Percentiles rank a stretch among this genome's conserved stretches.
These are phyloP conservation scores for Mychonastes homosphaera DNA, from an alignment of 139 green algal genomes.

Conservation along the genomic window DNA sequence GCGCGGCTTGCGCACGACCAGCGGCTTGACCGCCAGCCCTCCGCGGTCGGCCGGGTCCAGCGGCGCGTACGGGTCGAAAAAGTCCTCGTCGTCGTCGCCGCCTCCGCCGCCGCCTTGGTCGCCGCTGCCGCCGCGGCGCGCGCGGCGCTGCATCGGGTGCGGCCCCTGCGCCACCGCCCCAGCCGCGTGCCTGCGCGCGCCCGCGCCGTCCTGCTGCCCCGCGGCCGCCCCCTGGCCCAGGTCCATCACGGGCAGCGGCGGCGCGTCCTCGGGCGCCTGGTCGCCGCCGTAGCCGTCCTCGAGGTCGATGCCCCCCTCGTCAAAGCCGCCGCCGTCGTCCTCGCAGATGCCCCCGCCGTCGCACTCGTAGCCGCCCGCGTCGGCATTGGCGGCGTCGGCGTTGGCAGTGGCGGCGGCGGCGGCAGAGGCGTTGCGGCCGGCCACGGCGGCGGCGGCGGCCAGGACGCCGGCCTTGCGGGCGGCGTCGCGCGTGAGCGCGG, in stretches of 20 bases:
- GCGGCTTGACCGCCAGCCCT: slow-evolving; percentile 37
- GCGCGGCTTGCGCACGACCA: slow-evolving; percentile 34
- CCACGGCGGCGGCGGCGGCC: background rate
- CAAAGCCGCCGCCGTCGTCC: slow-evolving; percentile 14
- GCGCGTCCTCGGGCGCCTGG: background rate
- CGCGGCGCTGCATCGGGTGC: too few species aligned
- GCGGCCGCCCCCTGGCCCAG: too few species aligned
- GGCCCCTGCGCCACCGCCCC: too few species aligned
- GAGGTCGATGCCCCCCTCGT: slow-evolving; percentile 4
- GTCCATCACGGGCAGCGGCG: too few species aligned
- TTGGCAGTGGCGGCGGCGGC: background rate
- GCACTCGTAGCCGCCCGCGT: slow-evolving; percentile 14
- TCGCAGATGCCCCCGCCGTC: slow-evolving; percentile 4
- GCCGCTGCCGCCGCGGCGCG: too few species aligned
- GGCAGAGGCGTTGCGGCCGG: background rate
- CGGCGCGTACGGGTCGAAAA: slow-evolving; percentile 60
- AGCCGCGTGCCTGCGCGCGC: too few species aligned
- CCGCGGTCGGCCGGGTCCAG: slow-evolving; percentile 45
- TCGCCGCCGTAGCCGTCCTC: background rate
- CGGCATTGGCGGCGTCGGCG: background rate
- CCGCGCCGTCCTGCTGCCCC: too few species aligned
- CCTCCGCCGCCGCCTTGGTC: background rate
- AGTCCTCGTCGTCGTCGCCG: slow-evolving; percentile 14
- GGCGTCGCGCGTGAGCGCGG: too few species aligned
- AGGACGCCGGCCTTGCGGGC: too few species aligned